A percentile compares a stretch with the other conserved stretches of the same genome.
Conservation (phyloP, 441 rosid genomes). For the Dalechampia spathulata region DNA sequence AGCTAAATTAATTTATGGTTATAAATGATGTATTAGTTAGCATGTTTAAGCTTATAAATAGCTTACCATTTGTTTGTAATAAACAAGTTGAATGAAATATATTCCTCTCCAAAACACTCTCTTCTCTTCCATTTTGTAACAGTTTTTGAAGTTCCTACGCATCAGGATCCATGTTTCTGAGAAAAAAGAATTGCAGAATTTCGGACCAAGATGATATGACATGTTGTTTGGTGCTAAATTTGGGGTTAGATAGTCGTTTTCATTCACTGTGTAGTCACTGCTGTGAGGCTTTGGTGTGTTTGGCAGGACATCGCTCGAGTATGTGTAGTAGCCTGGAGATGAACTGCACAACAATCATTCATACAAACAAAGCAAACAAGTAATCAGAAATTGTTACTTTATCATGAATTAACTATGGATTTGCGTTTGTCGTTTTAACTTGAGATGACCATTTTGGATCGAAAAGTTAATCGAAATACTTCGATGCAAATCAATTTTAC, state of each 20-base stretch:
- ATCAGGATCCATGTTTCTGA: slow-evolving; percentile 52
- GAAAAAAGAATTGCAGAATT: slow-evolving; percentile 44
- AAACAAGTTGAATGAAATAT: too few relatives aligned
- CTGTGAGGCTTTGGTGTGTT: slow-evolving; percentile 55
- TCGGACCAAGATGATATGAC: slow-evolving; percentile 23
- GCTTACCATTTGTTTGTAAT: too few relatives aligned
- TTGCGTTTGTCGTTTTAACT: too few relatives aligned
- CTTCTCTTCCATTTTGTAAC: too few relatives aligned
- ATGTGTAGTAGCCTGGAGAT: slow-evolving; percentile 36
- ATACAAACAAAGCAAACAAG: neutral
- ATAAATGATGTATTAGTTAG: too few relatives aligned
- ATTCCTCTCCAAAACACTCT: too few relatives aligned
- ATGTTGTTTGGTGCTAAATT: neutral
- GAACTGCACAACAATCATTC: slow-evolving; percentile 29
- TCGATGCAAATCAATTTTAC: slow-evolving; percentile 19
- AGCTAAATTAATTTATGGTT: too few relatives aligned
- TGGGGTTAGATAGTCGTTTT: slow-evolving; percentile 52
- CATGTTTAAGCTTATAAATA: too few relatives aligned
- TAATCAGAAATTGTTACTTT: neutral
- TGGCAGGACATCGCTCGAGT: slow-evolving; percentile 36
- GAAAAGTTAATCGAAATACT: too few relatives aligned
- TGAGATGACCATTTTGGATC: too few relatives aligned
- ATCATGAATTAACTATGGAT: too few relatives aligned
- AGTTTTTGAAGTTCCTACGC: slow-evolving; percentile 57
- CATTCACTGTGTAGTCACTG: slow-evolving; percentile 70